Percentiles rank a stretch among this genome's conserved stretches.
These are phyloP conservation scores for Leptographium lundbergii DNA, from an alignment of 2,329 filamentous ascomycete genomes.

Conservation along the genomic window DNA sequence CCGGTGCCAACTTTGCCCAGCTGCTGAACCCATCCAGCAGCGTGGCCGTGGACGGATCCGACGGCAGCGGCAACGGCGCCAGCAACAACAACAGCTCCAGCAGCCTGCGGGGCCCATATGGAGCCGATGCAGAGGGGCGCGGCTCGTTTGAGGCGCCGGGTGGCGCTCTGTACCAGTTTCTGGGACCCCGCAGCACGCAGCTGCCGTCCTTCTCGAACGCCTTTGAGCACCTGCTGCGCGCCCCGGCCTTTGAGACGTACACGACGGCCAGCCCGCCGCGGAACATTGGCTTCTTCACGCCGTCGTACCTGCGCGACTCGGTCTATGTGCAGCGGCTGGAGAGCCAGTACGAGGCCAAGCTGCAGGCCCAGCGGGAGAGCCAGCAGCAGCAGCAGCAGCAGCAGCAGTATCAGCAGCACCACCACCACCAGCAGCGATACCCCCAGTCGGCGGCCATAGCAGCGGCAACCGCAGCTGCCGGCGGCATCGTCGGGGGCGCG, in stretches of 20 bases:
- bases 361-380: conserved; percentile 35
- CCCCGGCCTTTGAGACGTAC: conserved; percentile 13
- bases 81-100: conserved; percentile 13
- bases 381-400: conserved; percentile 20
- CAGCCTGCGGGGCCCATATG: background rate
- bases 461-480: conserved; percentile 13
- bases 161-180: conserved; percentile 11
- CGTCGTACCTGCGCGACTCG: conserved; percentile 70
- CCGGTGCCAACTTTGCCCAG: conserved; percentile 36
- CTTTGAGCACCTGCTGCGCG: conserved; percentile 34
- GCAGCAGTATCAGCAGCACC: conserved; percentile 5
- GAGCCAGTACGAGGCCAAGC: conserved; percentile 52
- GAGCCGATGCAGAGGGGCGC: background rate
- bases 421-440: conserved; percentile 13
- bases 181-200: conserved; percentile 16
- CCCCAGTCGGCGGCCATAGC: conserved; percentile 19
- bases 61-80: conserved; percentile 11
- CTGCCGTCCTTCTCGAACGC: conserved; percentile 38
- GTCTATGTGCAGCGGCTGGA: conserved; percentile 67
- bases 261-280: conserved; percentile 6
- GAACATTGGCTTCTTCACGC: conserved; percentile 55
- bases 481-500: background rate
- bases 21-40: conserved; percentile 24
- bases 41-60: conserved; percentile 3
- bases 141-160: conserved; percentile 14